phyloP scores from a whole-genome alignment of 805 yeast genomes.

The Kodamaea lidongshanica region DNA sequence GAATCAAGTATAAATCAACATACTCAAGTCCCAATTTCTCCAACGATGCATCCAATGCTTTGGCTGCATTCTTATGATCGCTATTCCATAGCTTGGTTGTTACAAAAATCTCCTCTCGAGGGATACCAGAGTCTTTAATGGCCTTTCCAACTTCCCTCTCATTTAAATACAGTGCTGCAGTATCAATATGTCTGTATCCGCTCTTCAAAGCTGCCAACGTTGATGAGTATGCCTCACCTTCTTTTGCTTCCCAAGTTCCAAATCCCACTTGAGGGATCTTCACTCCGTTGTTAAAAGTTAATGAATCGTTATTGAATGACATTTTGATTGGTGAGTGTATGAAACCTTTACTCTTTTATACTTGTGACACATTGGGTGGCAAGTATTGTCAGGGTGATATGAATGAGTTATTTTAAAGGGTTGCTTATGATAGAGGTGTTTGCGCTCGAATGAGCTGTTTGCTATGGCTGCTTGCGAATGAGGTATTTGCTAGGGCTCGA shows the following conservation, averaged over 20 bases:
- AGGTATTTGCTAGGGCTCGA: no score
- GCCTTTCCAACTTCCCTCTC: slow-evolving; percentile 58
- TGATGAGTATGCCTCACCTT: slow-evolving; percentile 10
- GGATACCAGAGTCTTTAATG: slow-evolving; percentile 50
- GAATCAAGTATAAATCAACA: slow-evolving; percentile 70
- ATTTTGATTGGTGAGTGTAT: no score
- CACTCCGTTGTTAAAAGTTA: no score
- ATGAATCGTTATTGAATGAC: no score
- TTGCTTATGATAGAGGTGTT: no score
- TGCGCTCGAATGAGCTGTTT: no score
- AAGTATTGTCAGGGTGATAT: no score
- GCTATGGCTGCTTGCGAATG: no score
- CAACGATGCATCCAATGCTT: slow-evolving; percentile 53
- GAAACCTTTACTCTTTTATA: no score
- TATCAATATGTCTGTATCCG: slow-evolving; percentile 73
- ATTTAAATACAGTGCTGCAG: slow-evolving; percentile 62
- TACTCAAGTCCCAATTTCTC: slow-evolving; percentile 62
- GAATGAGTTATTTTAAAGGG: no score
- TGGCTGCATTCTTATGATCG: slow-evolving; percentile 44
- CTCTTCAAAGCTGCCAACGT: slow-evolving; percentile 45
- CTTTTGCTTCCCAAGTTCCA: slow-evolving; percentile 16
- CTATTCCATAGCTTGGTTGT: slow-evolving; percentile 62
- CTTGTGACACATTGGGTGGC: no score
- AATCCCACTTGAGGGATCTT: slow-evolving; percentile 15
- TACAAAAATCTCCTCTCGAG: slow-evolving; percentile 58